A percentile compares a stretch with the other conserved stretches of the same genome.
These are phyloP conservation scores for Ceratobasidium theobromae DNA, from an alignment of 1,284 basidiomycete species.

Conservation along the genomic window DNA sequence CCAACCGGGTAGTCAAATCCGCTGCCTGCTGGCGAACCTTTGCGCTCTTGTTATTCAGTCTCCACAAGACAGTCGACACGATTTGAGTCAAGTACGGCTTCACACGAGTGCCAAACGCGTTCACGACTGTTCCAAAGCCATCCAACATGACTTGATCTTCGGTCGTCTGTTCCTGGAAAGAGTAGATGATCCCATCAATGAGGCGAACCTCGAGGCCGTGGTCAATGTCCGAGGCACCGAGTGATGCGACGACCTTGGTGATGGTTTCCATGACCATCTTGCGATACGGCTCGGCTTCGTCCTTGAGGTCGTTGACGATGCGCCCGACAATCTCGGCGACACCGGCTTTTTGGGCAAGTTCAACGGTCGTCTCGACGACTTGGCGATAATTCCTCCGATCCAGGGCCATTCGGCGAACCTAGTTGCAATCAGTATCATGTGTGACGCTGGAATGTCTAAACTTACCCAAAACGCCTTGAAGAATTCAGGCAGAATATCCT, in stretches of 20 bases:
- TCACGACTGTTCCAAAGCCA: conserved; percentile 96
- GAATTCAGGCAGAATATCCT: conserved; percentile 98
- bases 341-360: conserved; percentile 94
- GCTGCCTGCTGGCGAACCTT: conserved; percentile 99
- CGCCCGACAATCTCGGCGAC: conserved; percentile 94
- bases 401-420: conserved; percentile 91
- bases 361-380: conserved; percentile 98
- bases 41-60: conserved; percentile 98
- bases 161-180: conserved; percentile 99
- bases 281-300: conserved; percentile 93
- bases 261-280: conserved; percentile 99
- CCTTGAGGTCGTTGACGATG: conserved; percentile 95
- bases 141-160: conserved; percentile 99
- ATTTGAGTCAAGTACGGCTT: conserved; percentile 99
- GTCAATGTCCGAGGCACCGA: conserved; percentile 96
- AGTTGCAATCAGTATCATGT: conserved; percentile 5
- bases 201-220: conserved; percentile 92
- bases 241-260: conserved; percentile 89
- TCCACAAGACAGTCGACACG: conserved; percentile 99
- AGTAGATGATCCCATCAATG: conserved; percentile 98
- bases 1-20: conserved; percentile 91
- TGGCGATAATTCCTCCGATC: conserved; percentile 96
- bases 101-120: conserved; percentile 93
- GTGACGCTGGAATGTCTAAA: conserved; percentile 31
- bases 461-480: conserved; percentile 94